Base-by-base conservation (phyloP, 1,284 basidiomycete species). In the Cryptococcus sp. region DNA sequence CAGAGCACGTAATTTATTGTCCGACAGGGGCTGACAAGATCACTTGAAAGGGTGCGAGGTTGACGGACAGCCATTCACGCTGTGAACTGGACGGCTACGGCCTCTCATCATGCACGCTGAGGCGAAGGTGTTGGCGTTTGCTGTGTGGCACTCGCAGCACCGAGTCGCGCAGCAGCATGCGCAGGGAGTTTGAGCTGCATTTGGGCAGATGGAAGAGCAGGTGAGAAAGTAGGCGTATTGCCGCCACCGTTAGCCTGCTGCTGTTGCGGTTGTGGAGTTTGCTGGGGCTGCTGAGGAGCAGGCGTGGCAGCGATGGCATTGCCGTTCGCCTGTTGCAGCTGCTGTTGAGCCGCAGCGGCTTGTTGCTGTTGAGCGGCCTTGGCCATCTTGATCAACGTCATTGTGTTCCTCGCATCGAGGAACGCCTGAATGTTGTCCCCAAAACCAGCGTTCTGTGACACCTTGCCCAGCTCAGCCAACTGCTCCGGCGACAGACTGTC, bases 181-280 rank as follows among this genome's bases (percentile, higher is more conserved):
- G 75, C 54, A 0, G 75, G 75, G 3, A 77, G 57, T 51, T 75
- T 77, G 46, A 77, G 59, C 52, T 75, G 68, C 45, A 74, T 40
- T 48, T 66, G 63, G n/a, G 59, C 65, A 11, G 54, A 54, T 1
- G 71, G 67, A 41, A 70, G 45, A 17, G 57, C 46, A 15, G 67
- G 60, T 23, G 56, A 54, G 19, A 54, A 45, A 11, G 58, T 43
- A 15, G n/a, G 29, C 22, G 38, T 19, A 20, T 29, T 29, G 13
- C 23, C 11, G 17, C 25, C 52, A 38, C 52, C 46, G 8, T 45
- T 38, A 11, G 54, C 47, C 39, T 20, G 39, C 29, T 47, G 40
- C 40, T 58, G 53, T 40, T 60, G 58, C 15, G 52, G 54, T 49
- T 58, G 22, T 37, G 47, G 29, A 13, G 7, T 47, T 16, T 22